phyloP scores from a whole-genome alignment of 768 basidiomycete species.

The Tylopilus sp. region DNA sequence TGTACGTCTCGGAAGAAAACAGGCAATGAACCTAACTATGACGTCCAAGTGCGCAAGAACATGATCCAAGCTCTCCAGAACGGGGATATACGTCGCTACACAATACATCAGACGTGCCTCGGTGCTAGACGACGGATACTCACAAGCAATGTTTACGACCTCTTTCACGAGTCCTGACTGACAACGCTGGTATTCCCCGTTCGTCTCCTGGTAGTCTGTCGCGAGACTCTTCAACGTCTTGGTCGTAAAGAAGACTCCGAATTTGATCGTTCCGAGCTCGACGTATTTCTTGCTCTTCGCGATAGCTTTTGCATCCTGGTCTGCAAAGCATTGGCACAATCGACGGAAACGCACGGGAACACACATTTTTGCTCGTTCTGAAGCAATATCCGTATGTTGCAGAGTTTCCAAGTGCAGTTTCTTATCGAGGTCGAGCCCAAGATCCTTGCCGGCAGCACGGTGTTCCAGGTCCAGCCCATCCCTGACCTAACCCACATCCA shows the following conservation, averaged over 20 bases:
- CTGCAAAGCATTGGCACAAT: background rate
- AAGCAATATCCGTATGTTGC: constrained; percentile 89
- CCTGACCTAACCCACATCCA: constrained; percentile 42
- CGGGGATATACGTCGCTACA: constrained; percentile 87
- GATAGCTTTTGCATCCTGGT: constrained; percentile 76
- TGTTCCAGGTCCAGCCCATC: constrained; percentile 87
- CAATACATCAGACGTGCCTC: background rate
- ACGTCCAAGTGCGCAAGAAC: constrained; percentile 91
- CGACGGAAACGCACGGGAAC: constrained; percentile 20
- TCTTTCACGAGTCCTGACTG: constrained; percentile 88
- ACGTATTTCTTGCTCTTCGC: constrained; percentile 64
- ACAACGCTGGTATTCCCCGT: constrained; percentile 64
- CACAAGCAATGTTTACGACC: constrained; percentile 89
- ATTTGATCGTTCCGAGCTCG: constrained; percentile 82
- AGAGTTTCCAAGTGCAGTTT: constrained; percentile 95
- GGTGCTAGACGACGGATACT: constrained; percentile 21
- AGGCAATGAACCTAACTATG: constrained; percentile 65
- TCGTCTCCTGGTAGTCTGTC: constrained; percentile 66
- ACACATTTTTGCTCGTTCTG: constrained; percentile 84
- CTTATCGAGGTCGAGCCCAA: constrained; percentile 85
- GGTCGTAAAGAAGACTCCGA: constrained; percentile 88
- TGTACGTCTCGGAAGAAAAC: background rate
- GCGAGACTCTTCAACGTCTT: constrained; percentile 65
- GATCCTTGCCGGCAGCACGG: constrained; percentile 57
- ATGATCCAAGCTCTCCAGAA: constrained; percentile 80